phyloP scores from a whole-genome alignment of 176 grass and related monocot genomes.

The Aechmea fasciata region DNA sequence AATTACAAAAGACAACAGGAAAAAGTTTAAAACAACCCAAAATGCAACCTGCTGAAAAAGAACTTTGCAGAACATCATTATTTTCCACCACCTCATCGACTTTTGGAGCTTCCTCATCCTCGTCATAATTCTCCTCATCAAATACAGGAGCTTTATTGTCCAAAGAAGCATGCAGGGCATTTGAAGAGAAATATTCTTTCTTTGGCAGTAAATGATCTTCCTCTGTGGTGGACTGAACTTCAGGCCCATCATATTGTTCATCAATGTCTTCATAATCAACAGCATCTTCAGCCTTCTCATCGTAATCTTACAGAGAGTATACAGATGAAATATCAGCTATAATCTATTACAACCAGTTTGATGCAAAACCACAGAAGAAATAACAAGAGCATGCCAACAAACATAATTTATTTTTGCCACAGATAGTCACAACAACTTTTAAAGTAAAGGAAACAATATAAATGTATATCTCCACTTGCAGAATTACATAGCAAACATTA shows the following conservation, averaged over 20 bases:
- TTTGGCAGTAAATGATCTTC: constrained; percentile 76
- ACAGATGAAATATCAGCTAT: constrained; percentile 13
- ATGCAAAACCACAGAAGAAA: no score
- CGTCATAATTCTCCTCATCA: constrained; percentile 88
- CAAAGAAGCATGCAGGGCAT: constrained; percentile 40
- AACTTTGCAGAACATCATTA: constrained; percentile 17
- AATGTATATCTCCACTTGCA: not conserved
- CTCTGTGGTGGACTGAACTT: constrained; percentile 72
- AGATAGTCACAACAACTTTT: no score
- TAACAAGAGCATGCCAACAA: no score
- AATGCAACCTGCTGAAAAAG: constrained; percentile 26
- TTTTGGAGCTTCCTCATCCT: constrained; percentile 61
- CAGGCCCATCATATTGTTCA: constrained; percentile 99
- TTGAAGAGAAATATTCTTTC: constrained; percentile 77
- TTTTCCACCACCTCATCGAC: constrained; percentile 22
- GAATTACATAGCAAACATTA: not conserved
- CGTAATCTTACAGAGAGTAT: constrained; percentile 60
- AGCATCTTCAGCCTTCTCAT: constrained; percentile 98
- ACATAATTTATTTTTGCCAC: no score
- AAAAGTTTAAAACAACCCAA: no score
- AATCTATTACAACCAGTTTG: not conserved
- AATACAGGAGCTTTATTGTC: constrained; percentile 49
- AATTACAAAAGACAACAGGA: not conserved
- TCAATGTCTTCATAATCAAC: constrained; percentile 97
- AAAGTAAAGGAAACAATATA: not conserved